phyloP scores from a whole-genome alignment of 176 grass and related monocot genomes.

The Lolium perenne region DNA sequence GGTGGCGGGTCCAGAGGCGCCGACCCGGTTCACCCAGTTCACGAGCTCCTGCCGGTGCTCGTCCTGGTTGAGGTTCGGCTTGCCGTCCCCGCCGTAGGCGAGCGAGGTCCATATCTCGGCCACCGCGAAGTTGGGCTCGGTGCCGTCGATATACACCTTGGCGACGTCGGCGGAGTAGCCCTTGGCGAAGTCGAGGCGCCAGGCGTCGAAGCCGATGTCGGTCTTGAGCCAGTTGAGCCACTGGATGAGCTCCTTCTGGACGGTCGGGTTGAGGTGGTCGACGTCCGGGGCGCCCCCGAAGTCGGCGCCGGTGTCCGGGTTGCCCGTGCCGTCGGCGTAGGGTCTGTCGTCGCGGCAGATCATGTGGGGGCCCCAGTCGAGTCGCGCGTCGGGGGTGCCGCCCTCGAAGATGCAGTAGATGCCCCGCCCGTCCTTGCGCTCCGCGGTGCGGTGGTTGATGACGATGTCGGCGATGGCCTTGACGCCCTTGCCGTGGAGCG shows the following conservation, averaged over 20 bases:
- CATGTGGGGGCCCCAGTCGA: constrained; percentile 87
- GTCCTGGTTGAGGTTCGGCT: not conserved
- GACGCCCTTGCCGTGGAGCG: constrained; percentile 54
- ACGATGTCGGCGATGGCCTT: constrained; percentile 49
- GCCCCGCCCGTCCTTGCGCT: too few species aligned
- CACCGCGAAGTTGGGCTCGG: not conserved
- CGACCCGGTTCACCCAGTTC: not conserved
- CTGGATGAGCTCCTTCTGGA: constrained; percentile 45
- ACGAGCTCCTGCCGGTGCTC: not conserved
- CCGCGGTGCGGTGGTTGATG: constrained; percentile 30
- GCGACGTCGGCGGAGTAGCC: constrained; percentile 70
- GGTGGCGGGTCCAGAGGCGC: not conserved
- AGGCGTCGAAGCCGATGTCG: constrained; percentile 78
- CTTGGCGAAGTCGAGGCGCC: constrained; percentile 84
- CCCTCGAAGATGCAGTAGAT: too few species aligned
- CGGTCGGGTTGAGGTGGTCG: constrained; percentile 59
- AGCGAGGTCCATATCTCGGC: not conserved
- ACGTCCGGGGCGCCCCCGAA: constrained; percentile 50
- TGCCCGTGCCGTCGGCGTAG: constrained; percentile 63
- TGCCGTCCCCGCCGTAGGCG: not conserved
- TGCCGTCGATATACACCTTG: constrained; percentile 40
- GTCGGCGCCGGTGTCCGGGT: constrained; percentile 55
- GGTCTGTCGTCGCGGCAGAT: constrained; percentile 71
- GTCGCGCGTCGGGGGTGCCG: constrained; percentile 51
- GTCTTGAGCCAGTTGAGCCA: constrained; percentile 88